A percentile compares a stretch with the other conserved stretches of the same genome.
Evolutionary conservation across 2,329 filamentous ascomycete genomes (phyloP).

Genomic region (Cercospora berteroae): DNA sequence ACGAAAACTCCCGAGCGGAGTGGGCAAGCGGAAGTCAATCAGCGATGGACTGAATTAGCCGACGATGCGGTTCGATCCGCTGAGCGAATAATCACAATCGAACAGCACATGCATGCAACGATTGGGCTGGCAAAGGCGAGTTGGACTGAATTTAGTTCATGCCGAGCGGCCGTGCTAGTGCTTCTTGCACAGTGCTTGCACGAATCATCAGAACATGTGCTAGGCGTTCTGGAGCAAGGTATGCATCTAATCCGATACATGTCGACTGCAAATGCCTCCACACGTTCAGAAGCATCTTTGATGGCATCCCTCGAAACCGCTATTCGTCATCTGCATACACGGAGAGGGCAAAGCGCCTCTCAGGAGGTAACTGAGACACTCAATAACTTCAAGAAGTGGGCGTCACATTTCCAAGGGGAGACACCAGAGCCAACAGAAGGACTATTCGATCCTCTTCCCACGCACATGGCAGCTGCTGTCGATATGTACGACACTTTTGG

Average conservation of each 20-base stretch:
- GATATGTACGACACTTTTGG: slow-evolving; percentile 17
- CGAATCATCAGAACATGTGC: slow-evolving; percentile 28
- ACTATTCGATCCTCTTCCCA: slow-evolving; percentile 2
- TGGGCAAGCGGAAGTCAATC: background rate
- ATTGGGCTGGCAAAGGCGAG: slow-evolving; percentile 37
- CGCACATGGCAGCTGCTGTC: background rate
- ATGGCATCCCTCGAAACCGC: slow-evolving; percentile 35
- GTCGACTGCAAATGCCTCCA: slow-evolving; percentile 36
- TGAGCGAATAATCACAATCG: slow-evolving; percentile 31
- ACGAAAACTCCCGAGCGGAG: background rate
- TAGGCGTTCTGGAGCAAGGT: slow-evolving; percentile 29
- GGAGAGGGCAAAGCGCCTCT: slow-evolving; percentile 6
- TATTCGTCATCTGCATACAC: slow-evolving; percentile 15
- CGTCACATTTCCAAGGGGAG: slow-evolving; percentile 14
- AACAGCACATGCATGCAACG: slow-evolving; percentile 28
- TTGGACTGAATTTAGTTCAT: slow-evolving; percentile 41
- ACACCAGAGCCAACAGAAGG: slow-evolving; percentile 6
- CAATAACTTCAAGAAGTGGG: slow-evolving; percentile 19
- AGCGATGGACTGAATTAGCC: slow-evolving; percentile 25
- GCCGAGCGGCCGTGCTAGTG: slow-evolving; percentile 38
- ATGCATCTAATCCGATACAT: slow-evolving; percentile 37
- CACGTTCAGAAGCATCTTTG: slow-evolving; percentile 36
- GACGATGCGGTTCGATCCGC: slow-evolving; percentile 34
- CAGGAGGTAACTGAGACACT: slow-evolving; percentile 15
- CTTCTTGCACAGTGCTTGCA: slow-evolving; percentile 38